Percentiles rank a stretch among this genome's conserved stretches.
These are phyloP conservation scores for Corniculantispora saksenae DNA, from an alignment of 2,329 filamentous ascomycete species.

Conservation along the genomic window DNA sequence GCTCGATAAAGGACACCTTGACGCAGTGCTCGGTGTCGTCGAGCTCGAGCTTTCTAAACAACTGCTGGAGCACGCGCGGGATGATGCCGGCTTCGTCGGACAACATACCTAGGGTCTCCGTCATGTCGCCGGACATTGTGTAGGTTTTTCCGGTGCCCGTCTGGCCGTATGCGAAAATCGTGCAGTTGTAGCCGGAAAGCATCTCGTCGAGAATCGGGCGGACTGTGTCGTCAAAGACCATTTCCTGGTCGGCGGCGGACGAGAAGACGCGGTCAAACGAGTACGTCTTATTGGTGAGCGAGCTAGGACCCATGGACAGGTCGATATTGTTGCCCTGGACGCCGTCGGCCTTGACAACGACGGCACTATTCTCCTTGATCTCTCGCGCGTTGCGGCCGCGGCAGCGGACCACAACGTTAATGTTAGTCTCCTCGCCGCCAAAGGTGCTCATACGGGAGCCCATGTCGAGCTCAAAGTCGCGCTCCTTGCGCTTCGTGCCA, in stretches of 20 bases:
- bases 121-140: constrained; percentile 98
- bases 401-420: constrained; percentile 95
- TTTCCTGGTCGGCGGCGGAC: constrained; percentile 86
- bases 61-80: constrained; percentile 80
- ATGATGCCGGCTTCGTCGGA: constrained; percentile 95
- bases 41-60: constrained; percentile 81
- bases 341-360: constrained; percentile 87
- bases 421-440: constrained; percentile 78
- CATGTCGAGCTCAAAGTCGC: constrained; percentile 71
- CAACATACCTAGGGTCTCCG: constrained; percentile 77
- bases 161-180: constrained; percentile 97
- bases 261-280: constrained; percentile 97
- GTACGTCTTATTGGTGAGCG: constrained; percentile 93
- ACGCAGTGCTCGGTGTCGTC: constrained; percentile 83
- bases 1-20: constrained; percentile 97
- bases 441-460: constrained; percentile 18
- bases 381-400: constrained; percentile 91
- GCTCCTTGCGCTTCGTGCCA: constrained; percentile 80
- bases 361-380: constrained; percentile 89
- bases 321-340: constrained; percentile 82
- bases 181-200: constrained; percentile 93
- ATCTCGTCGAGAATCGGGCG: constrained; percentile 95
- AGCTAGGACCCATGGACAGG: constrained; percentile 87
- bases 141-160: constrained; percentile 98
- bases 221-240: constrained; percentile 95